These are phyloP conservation scores for Verticillium klebahnii DNA, from an alignment of 2,329 filamentous ascomycete species.

Conservation along the genomic window DNA sequence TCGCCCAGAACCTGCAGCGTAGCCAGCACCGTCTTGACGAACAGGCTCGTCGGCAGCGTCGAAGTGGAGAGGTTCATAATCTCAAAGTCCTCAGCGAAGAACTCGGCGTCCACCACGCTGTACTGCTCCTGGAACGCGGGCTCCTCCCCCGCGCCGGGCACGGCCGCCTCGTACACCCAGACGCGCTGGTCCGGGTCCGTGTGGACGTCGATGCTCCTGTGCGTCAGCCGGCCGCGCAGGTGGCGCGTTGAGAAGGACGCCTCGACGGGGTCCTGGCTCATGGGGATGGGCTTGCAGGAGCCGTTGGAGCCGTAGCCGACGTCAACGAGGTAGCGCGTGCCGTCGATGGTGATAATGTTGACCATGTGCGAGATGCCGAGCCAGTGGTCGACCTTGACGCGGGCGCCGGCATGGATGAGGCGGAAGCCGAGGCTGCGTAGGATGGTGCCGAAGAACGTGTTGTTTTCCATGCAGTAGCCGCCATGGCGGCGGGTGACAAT, in stretches of 20 bases:
- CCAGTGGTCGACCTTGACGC: slow-evolving; percentile 23
- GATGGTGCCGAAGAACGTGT: slow-evolving; percentile 39
- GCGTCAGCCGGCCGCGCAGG: slow-evolving; percentile 36
- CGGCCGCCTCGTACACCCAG: slow-evolving; percentile 33
- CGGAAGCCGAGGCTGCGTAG: slow-evolving; percentile 43
- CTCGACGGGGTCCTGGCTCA: slow-evolving; percentile 35
- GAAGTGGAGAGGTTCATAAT: slow-evolving; percentile 38
- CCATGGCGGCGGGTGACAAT: slow-evolving; percentile 39
- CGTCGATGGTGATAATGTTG: slow-evolving; percentile 50
- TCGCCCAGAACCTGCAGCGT: slow-evolving; percentile 22
- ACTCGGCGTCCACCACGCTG: slow-evolving; percentile 46
- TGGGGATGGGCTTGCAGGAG: slow-evolving; percentile 24
- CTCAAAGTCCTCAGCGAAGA: slow-evolving; percentile 39
- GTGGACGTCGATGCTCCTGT: slow-evolving; percentile 24
- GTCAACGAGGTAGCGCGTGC: slow-evolving; percentile 46
- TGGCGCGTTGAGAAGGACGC: slow-evolving; percentile 12
- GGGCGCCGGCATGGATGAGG: slow-evolving; percentile 45
- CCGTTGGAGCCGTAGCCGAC: slow-evolving; percentile 55
- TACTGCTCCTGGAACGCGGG: slow-evolving; percentile 41
- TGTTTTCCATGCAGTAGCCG: slow-evolving; percentile 51
- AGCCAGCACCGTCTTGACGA: slow-evolving; percentile 31
- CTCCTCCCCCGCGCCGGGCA: slow-evolving; percentile 14
- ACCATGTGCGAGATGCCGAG: slow-evolving; percentile 46
- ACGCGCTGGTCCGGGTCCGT: slow-evolving; percentile 26
- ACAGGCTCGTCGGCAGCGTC: slow-evolving; percentile 29